Percentiles rank a stretch among this genome's conserved stretches.
Evolutionary conservation across 305 asterid genomes (phyloP).

Genomic region (Coffea humblotiana): DNA sequence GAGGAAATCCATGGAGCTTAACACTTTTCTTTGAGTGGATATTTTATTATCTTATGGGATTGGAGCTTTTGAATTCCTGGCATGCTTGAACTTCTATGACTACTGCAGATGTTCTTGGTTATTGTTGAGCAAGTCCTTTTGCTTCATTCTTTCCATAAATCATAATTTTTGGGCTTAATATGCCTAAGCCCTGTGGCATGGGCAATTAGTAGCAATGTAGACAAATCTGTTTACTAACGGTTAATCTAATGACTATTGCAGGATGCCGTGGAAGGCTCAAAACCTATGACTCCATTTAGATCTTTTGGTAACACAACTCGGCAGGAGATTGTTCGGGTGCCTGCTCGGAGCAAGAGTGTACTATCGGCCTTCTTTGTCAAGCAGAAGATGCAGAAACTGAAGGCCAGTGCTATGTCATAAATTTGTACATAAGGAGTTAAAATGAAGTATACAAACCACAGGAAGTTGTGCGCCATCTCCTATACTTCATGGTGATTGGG

Average conservation of each 20-base stretch:
- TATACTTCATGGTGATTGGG: constrained; percentile 1
- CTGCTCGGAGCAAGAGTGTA: constrained; percentile 74
- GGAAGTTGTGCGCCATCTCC: background rate
- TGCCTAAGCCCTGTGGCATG: background rate
- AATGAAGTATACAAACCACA: background rate
- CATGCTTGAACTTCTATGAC: background rate
- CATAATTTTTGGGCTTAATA: background rate
- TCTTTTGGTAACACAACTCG: constrained; percentile 57
- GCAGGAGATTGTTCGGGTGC: constrained; percentile 47
- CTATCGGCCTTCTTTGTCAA: constrained; percentile 81
- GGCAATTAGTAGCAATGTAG: background rate
- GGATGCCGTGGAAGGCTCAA: constrained; percentile 60
- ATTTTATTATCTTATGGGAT: background rate
- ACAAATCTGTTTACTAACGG: background rate
- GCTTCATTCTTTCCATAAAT: background rate
- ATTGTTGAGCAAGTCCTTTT: background rate
- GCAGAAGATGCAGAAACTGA: constrained; percentile 71
- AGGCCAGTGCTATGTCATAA: constrained; percentile 44
- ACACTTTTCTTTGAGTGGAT: background rate
- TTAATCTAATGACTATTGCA: constrained; percentile 30
- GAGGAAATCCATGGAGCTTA: constrained; percentile 19
- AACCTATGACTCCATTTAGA: constrained; percentile 63
- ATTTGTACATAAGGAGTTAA: constrained; percentile 6
- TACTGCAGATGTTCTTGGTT: background rate
- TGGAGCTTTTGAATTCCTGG: background rate